Evolutionary conservation across 129 eudicot genomes (phyloP).

Genomic region (Artemisia argyi): DNA sequence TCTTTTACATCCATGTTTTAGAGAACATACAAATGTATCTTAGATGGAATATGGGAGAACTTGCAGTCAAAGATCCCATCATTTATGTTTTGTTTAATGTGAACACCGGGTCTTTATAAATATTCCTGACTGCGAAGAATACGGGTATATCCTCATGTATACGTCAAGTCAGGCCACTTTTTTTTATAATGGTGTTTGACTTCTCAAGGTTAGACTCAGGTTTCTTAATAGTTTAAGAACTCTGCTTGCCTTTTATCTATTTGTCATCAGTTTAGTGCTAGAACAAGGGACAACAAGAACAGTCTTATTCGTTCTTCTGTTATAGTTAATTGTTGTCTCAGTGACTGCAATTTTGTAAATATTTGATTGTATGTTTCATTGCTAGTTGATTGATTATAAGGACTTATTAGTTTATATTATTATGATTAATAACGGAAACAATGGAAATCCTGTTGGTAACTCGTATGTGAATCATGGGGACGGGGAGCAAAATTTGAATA

Average conservation of each 20-base stretch:
- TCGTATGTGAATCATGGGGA: conserved; percentile 28
- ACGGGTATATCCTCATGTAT: conserved; percentile 32
- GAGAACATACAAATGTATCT: not conserved
- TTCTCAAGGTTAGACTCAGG: conserved; percentile 24
- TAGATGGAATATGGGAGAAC: not conserved
- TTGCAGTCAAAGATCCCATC: conserved; percentile 33
- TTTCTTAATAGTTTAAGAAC: conserved; percentile 16
- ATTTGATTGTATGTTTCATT: not conserved
- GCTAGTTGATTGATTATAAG: not conserved
- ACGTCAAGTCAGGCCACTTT: conserved; percentile 25
- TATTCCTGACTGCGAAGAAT: conserved; percentile 26
- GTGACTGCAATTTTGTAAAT: conserved; percentile 11
- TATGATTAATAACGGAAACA: conserved; percentile 39
- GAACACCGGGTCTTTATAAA: conserved; percentile 30
- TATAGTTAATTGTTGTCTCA: not conserved
- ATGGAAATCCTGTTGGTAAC: conserved; percentile 24
- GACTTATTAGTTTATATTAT: conserved; percentile 6
- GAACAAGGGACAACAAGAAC: conserved; percentile 24
- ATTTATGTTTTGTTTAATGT: conserved; percentile 21
- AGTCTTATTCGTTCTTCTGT: conserved; percentile 2
- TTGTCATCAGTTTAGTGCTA: conserved; percentile 26
- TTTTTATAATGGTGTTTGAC: conserved; percentile 35
- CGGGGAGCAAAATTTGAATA: conserved; percentile 31
- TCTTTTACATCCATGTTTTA: not conserved
- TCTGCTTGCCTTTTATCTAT: conserved; percentile 14